Base-by-base conservation (phyloP, 805 yeast genomes). In the Monosporozyma servazzii region DNA sequence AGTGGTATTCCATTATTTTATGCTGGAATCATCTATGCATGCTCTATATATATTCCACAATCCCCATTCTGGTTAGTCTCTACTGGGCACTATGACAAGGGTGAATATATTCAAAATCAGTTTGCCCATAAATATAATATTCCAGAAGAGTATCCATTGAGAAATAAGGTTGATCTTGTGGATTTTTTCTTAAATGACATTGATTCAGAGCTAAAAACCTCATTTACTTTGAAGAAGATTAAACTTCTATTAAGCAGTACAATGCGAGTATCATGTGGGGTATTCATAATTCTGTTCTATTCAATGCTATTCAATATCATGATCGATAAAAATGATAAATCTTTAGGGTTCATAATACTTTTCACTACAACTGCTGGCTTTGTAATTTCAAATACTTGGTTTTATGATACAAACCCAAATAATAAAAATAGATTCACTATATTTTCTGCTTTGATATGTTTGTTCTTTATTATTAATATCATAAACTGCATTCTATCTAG, bases 1-100 rank as follows among this genome's bases (percentile, higher is more conserved):
- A 74, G 90, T 86, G 71, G 79, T 61, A 44, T 86, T 69, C 74
- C 77, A 70, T 67, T 76, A 65, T 55, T 82, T 63, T 73, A 88
- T 64, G 72, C 75, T 10, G 30, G 53, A 7, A 23, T 53, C 5
- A 41, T 56, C 11, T 46, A 58, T 41, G 36, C 53, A 2, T 48
- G 40, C 21, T 51, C 56, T 3, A 18, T 52, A 13, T 58, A 55
- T 54, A 37, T 58, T 33, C 60, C 84, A 2, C 85, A 81, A 58
- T 77, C 84, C 3, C 84, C 85, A 2, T 73, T 78, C 55, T 80
- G 83, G 83, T 69, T 77, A 43, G 75, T 75, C 0, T 20, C 56
- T 3, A 57, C 53, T 23, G 66, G 67, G 7, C 30, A 56, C 46
- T 75, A 76, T 74, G 51, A 51, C 2, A 65, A 69, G 47, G 76